A percentile compares a stretch with the other conserved stretches of the same genome.
Conservation (phyloP, 2,329 filamentous ascomycete species). For the Sordariomycetes sp. region DNA sequence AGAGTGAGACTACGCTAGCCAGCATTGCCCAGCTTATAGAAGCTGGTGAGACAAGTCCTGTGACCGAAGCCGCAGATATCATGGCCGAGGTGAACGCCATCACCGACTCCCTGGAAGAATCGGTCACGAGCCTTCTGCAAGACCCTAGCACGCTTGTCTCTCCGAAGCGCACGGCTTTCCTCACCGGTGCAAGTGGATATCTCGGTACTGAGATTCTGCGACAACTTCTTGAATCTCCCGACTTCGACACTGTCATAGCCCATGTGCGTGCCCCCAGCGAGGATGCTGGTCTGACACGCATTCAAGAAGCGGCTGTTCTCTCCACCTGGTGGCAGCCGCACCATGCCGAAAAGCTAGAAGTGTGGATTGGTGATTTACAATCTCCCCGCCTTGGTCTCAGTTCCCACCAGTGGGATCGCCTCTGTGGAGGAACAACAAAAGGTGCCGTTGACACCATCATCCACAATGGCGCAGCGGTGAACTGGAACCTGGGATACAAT, state of each 20-base stretch:
- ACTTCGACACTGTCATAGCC: conserved; percentile 46
- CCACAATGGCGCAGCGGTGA: conserved; percentile 73
- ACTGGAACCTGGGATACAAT: conserved; percentile 74
- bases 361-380: conserved; percentile 9
- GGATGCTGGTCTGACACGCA: conserved; percentile 49
- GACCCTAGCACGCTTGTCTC: no score
- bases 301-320: conserved; percentile 26
- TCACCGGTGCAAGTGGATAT: conserved; percentile 72
- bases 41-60: no score
- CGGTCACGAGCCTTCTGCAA: no score
- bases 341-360: no score
- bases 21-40: no score
- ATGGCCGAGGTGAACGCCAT: no score
- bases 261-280: conserved; percentile 61
- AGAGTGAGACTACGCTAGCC: no score
- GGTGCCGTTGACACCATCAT: conserved; percentile 63
- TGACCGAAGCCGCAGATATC: no score
- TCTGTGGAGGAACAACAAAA: no score
- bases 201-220: conserved; percentile 69
- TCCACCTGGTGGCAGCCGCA: conserved; percentile 11
- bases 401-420: conserved; percentile 50
- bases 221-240: conserved; percentile 53
- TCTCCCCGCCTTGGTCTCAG: conserved; percentile 4
- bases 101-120: no score
- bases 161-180: conserved; percentile 31